Evolutionary conservation across 352 stramenopile species (phyloP), one percentile per base, ranked within the genome.

Genomic region (Globisporangium paroecandrum): DNA sequence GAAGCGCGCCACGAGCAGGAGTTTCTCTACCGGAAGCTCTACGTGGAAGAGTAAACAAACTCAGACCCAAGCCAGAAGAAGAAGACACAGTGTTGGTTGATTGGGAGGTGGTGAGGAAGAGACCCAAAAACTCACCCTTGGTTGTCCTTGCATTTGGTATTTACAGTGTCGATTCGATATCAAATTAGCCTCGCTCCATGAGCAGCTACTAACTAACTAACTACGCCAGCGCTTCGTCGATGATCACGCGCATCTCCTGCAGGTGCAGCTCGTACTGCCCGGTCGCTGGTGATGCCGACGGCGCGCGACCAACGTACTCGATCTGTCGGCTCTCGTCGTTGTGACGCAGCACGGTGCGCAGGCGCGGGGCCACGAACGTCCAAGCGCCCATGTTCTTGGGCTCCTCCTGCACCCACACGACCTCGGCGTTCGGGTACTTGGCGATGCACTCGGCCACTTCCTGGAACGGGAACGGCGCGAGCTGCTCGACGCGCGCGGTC

Each of bases 301-400:
- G 94, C 24, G 81, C 69, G 22, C 98, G 90, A 12, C 98, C 98
- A 41, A 99, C 88, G 78, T 99, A 99, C 34, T 80, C 79, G 25
- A 96, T 61, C 20, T 66, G 62, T 1, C 86, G 73, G 3, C 64
- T 68, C 29, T 95, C 84, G 20, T 77, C 78, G 4, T 98, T 65
- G 41, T 97, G 79, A n/a, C 88, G 76, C n/a, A 98, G 88, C 32
- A 97, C 88, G 0, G 97, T 99, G 68, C 95, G 87, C 67, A 99
- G 85, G 34, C 97, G 88, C 27, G 97, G 91, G 20, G 87, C 81
- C 7, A 98, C 83, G 66, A 98, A 99, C 12, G 79, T 83, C 79
- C 97, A 99, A 29, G 93, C 87, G 22, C 98, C 98, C 97, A 99
- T 99, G 75, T 99, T 99, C 77, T 98, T 98, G 24, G 91, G 96